Conservation (phyloP, 2,329 filamentous ascomycete species). For the Ophiocordyceps camponoti-saundersi region DNA sequence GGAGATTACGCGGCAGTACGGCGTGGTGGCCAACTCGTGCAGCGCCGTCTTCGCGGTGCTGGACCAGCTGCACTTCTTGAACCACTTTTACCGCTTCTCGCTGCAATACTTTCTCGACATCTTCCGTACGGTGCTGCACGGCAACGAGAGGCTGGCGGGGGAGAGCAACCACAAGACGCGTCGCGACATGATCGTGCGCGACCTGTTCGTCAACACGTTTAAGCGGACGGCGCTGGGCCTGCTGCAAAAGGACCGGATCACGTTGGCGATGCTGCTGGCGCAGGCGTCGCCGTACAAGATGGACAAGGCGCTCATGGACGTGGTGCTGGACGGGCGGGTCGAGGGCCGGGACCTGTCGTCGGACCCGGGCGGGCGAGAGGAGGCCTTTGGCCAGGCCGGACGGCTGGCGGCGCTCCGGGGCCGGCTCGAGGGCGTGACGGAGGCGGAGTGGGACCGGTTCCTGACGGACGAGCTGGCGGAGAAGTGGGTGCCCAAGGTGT, state of each 20-base stretch:
- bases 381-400: conserved; percentile 50
- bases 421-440: conserved; percentile 43
- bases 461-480: conserved; percentile 75
- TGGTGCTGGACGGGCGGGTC: conserved; percentile 63
- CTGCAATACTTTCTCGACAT: conserved; percentile 97
- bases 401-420: conserved; percentile 60
- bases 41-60: conserved; percentile 94
- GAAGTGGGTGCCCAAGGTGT: conserved; percentile 60
- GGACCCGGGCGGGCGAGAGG: conserved; percentile 42
- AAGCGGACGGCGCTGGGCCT: conserved; percentile 86
- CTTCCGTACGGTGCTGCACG: conserved; percentile 78
- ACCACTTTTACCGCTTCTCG: conserved; percentile 99
- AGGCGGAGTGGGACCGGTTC: conserved; percentile 64
- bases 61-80: conserved; percentile 93
- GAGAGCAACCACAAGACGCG: conserved; percentile 63
- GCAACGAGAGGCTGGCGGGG: conserved; percentile 54
- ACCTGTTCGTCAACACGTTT: conserved; percentile 83
- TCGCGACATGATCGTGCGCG: conserved; percentile 76
- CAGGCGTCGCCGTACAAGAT: conserved; percentile 94
- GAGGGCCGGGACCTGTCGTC: conserved; percentile 67
- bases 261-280: conserved; percentile 83
- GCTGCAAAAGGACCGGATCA: conserved; percentile 86
- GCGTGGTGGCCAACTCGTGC: conserved; percentile 82
- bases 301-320: conserved; percentile 78
- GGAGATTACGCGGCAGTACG: conserved; percentile 86